Conservation (phyloP, 2,329 filamentous ascomycete species). For the Aaosphaeria pasadenensis region DNA sequence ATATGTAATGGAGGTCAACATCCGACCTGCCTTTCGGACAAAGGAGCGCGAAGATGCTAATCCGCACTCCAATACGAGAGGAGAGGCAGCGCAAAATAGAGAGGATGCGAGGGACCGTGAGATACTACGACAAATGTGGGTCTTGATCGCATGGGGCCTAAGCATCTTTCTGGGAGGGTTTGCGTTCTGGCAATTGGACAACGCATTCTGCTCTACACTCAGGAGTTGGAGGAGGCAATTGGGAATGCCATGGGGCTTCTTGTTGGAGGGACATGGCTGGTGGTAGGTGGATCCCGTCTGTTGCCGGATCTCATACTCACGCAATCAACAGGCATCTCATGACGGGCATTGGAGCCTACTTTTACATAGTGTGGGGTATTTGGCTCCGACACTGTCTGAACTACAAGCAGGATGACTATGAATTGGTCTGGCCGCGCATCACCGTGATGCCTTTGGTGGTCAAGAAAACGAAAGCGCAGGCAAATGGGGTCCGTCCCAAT, state of each 20-base stretch:
- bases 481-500: no score
- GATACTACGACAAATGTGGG: constrained; percentile 70
- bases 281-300: constrained; percentile 49
- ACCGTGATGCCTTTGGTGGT: constrained; percentile 55
- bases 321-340: constrained; percentile 63
- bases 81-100: constrained; percentile 39
- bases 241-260: constrained; percentile 74
- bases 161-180: constrained; percentile 72
- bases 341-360: constrained; percentile 79
- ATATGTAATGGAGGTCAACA: constrained; percentile 69
- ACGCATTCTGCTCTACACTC: constrained; percentile 67
- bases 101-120: constrained; percentile 55
- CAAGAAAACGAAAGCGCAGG: constrained; percentile 3
- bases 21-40: constrained; percentile 55
- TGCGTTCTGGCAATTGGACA: constrained; percentile 76
- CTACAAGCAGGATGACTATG: constrained; percentile 67
- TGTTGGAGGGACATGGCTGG: constrained; percentile 73
- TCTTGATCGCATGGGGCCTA: constrained; percentile 67
- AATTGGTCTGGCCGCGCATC: constrained; percentile 65
- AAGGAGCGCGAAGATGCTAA: constrained; percentile 38
- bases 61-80: constrained; percentile 22
- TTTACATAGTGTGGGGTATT: constrained; percentile 79
- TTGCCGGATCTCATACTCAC: background rate
- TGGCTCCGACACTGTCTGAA: constrained; percentile 78
- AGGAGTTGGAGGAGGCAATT: constrained; percentile 64